A percentile compares a stretch with the other conserved stretches of the same genome.
phyloP scores from a whole-genome alignment of 2,329 filamentous ascomycete genomes.

The Clathrospora elynae region DNA sequence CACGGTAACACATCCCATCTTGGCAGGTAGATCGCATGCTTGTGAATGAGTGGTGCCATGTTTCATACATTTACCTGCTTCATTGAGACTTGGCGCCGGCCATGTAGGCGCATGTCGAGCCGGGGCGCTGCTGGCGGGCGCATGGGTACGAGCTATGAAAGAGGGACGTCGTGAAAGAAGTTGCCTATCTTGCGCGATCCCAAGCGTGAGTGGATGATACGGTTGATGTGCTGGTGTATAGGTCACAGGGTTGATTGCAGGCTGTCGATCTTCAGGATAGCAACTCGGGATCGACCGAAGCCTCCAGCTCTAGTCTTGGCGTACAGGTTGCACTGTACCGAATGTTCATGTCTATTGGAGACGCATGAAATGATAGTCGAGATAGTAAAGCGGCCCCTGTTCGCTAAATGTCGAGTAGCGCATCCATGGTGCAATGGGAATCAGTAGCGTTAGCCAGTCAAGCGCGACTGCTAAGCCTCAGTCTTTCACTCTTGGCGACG shows the following conservation, averaged over 20 bases:
- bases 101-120: slow-evolving; percentile 2
- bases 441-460: slow-evolving; percentile 27
- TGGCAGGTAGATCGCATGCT: slow-evolving; percentile 36
- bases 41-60: slow-evolving; percentile 19
- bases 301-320: background rate
- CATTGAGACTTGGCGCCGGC: slow-evolving; percentile 27
- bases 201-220: slow-evolving; percentile 9
- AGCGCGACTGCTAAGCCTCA: slow-evolving; percentile 34
- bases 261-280: slow-evolving; percentile 8
- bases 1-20: slow-evolving; percentile 29
- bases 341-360: slow-evolving; percentile 13
- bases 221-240: slow-evolving; percentile 6
- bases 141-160: slow-evolving; percentile 6
- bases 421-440: slow-evolving; percentile 12
- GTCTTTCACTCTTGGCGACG: slow-evolving; percentile 31
- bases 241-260: slow-evolving; percentile 9
- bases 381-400: slow-evolving; percentile 3
- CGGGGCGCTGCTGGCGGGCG: slow-evolving; percentile 1
- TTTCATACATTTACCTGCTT: slow-evolving; percentile 34
- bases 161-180: slow-evolving; percentile 12
- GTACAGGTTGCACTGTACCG: background rate
- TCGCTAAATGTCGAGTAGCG: slow-evolving; percentile 7
- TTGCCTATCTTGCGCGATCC: slow-evolving; percentile 15
- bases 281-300: slow-evolving; percentile 3
- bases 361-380: slow-evolving; percentile 14